phyloP scores from a whole-genome alignment of 2,329 filamentous ascomycete species.

The Penicillium glabrum region DNA sequence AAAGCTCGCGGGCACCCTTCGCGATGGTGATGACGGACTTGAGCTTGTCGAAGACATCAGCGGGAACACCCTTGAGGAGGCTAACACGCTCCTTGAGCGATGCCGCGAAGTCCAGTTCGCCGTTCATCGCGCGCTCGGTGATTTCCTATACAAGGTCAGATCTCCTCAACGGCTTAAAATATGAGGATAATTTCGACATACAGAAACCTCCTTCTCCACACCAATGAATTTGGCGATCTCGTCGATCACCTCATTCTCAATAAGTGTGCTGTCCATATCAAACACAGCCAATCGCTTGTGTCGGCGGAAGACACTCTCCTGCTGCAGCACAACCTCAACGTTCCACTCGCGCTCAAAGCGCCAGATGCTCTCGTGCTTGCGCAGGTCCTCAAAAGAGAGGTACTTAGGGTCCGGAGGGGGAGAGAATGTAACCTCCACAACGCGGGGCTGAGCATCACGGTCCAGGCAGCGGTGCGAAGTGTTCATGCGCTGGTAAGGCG shows the following conservation, averaged over 20 bases:
- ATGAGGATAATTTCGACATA: slow-evolving; percentile 19
- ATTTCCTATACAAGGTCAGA: slow-evolving; percentile 57
- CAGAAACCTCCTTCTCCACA: slow-evolving; percentile 76
- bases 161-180: slow-evolving; percentile 4
- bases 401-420: slow-evolving; percentile 50
- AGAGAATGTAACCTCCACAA: slow-evolving; percentile 54
- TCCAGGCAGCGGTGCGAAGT: slow-evolving; percentile 52
- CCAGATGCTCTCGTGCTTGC: slow-evolving; percentile 78
- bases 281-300: slow-evolving; percentile 89
- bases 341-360: slow-evolving; percentile 87
- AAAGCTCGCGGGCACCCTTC: slow-evolving; percentile 72
- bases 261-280: slow-evolving; percentile 98
- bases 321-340: slow-evolving; percentile 77
- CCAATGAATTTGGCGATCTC: slow-evolving; percentile 84
- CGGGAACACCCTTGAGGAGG: slow-evolving; percentile 77
- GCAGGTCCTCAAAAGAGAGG: slow-evolving; percentile 63
- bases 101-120: slow-evolving; percentile 86
- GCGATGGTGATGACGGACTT: slow-evolving; percentile 76
- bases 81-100: slow-evolving; percentile 78
- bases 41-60: slow-evolving; percentile 75
- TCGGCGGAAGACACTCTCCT: slow-evolving; percentile 69
- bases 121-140: slow-evolving; percentile 91
- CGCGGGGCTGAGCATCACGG: slow-evolving; percentile 47
- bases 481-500: slow-evolving; percentile 50
- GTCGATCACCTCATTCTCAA: slow-evolving; percentile 97